Conservation (phyloP, 257 asterid genomes). For the Solanum paucissectum region DNA sequence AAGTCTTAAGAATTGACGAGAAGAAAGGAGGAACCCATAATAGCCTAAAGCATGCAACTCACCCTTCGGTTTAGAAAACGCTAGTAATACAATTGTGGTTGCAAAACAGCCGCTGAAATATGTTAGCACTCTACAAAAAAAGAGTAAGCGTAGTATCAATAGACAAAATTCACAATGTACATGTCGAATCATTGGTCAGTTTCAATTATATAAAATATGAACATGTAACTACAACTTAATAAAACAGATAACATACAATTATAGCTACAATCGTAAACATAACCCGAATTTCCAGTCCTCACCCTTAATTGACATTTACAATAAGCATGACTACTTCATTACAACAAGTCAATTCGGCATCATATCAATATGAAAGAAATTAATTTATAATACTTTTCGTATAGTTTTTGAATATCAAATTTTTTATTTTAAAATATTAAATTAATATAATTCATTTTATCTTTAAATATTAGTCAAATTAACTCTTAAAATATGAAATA, state of each 20-base stretch:
- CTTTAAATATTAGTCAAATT: too few species aligned
- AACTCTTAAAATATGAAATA: too few species aligned
- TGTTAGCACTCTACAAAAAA: too few species aligned
- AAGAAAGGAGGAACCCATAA: background rate
- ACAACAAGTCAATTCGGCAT: background rate
- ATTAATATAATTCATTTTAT: too few species aligned
- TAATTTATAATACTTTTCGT: too few species aligned
- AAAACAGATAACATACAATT: background rate
- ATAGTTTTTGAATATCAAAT: too few species aligned
- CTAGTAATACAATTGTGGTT: background rate
- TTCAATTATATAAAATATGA: too few species aligned
- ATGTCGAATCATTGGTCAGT: background rate
- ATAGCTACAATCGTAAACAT: background rate
- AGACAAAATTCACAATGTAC: background rate
- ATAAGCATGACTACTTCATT: background rate
- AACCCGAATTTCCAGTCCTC: background rate
- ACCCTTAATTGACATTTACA: background rate
- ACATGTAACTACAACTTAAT: background rate
- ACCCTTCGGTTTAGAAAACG: background rate
- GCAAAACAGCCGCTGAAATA: accelerated
- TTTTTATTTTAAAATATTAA: too few species aligned
- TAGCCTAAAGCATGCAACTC: background rate
- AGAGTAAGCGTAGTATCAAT: background rate
- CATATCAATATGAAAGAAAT: background rate
- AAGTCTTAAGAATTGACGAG: background rate